Percentiles rank a stretch among this genome's conserved stretches.
phyloP scores from a whole-genome alignment of 2,329 filamentous ascomycete species.

The Sporothrix protearum region DNA sequence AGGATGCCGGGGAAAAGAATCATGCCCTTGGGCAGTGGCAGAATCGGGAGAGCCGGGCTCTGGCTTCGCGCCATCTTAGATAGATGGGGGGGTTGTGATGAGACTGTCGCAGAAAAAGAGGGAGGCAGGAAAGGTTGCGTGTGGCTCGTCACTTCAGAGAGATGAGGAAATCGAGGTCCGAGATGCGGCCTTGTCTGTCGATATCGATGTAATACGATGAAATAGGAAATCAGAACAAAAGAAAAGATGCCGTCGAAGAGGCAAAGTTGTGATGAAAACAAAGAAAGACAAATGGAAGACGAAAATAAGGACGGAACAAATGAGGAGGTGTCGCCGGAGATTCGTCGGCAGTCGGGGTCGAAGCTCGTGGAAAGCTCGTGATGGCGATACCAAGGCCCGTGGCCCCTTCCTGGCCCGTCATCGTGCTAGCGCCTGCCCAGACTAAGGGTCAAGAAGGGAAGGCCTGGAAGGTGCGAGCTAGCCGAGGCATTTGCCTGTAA shows the following conservation, averaged over 20 bases:
- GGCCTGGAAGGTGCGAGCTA: constrained; percentile 1
- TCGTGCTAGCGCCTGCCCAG: not conserved
- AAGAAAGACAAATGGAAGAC: not conserved
- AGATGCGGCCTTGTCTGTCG: not conserved
- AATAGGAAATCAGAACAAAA: not conserved
- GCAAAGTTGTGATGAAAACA: not conserved
- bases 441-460: not conserved
- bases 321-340: not conserved
- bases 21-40: constrained; percentile 74
- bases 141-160: not conserved
- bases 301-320: not conserved
- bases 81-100: not conserved
- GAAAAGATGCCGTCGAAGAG: not conserved
- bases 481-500: constrained; percentile 23
- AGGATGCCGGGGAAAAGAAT: constrained; percentile 84
- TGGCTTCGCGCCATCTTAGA: constrained; percentile 37
- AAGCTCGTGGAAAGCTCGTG: constrained; percentile 26
- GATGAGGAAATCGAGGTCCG: constrained; percentile 1
- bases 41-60: constrained; percentile 62
- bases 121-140: not conserved
- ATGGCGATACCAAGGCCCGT: constrained; percentile 11
- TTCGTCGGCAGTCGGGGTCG: constrained; percentile 11
- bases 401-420: not conserved
- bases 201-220: not conserved
- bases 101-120: not conserved